phyloP scores from a whole-genome alignment of 306 rosid genomes.

The Nissolia schottii region DNA sequence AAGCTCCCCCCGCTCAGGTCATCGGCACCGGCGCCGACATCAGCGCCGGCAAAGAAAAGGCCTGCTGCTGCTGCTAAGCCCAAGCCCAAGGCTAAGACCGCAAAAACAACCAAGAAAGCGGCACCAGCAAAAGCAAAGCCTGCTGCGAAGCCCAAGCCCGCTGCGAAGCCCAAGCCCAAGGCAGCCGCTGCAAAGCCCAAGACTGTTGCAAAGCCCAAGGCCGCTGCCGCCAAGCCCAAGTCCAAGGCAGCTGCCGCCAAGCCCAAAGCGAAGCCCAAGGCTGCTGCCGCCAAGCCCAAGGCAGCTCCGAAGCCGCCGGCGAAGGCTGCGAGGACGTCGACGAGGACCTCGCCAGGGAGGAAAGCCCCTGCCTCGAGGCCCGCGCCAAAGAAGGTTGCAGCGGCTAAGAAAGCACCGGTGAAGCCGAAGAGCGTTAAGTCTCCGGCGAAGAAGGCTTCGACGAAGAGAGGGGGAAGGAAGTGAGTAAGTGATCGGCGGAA shows the following conservation, averaged over 20 bases:
- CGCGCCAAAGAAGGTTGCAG: slow-evolving; percentile 40
- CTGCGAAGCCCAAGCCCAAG: slow-evolving; percentile 37
- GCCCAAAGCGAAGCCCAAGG: slow-evolving; percentile 7
- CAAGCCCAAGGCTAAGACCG: slow-evolving; percentile 32
- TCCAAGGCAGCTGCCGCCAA: too few relatives aligned
- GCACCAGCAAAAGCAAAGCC: too few relatives aligned
- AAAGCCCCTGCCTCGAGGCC: slow-evolving; percentile 45
- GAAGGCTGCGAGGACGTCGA: slow-evolving; percentile 60
- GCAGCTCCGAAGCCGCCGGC: slow-evolving; percentile 15
- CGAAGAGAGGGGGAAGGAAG: slow-evolving; percentile 49
- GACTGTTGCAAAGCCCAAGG: slow-evolving; percentile 30
- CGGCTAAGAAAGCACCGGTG: slow-evolving; percentile 43
- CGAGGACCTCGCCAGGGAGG: slow-evolving; percentile 65
- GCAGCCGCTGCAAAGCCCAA: slow-evolving; percentile 28
- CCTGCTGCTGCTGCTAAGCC: slow-evolving; percentile 22
- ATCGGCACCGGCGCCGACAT: neutral
- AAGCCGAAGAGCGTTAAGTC: too few relatives aligned
- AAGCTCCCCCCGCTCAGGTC: slow-evolving; percentile 64
- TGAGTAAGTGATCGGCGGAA: too few relatives aligned
- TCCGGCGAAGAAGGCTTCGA: slow-evolving; percentile 47
- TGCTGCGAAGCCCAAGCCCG: too few relatives aligned
- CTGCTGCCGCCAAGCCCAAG: slow-evolving; percentile 29
- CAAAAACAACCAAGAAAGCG: neutral
- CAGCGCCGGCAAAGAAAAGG: slow-evolving; percentile 40
- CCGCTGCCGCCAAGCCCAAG: too few relatives aligned